These are phyloP conservation scores for Pichia sp. DNA, from an alignment of 1,139 yeast genomes.

Conservation along the genomic window DNA sequence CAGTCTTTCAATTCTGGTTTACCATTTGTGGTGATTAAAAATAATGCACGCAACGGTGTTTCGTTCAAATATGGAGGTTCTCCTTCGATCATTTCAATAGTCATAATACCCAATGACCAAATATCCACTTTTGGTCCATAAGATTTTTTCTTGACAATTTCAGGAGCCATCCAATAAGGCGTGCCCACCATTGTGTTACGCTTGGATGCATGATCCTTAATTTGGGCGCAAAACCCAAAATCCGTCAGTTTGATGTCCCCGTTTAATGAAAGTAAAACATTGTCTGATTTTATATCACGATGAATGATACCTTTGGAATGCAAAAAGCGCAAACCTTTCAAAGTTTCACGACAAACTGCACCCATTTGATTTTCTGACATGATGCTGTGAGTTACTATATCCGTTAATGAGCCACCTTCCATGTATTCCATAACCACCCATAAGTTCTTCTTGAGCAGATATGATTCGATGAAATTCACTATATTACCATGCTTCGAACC, in stretches of 20 bases:
- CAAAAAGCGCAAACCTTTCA: conserved; percentile 75
- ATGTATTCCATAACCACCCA: conserved; percentile 98
- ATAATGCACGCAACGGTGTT: conserved; percentile 86
- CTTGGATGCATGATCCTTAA: conserved; percentile 75
- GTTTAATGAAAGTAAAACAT: conserved; percentile 67
- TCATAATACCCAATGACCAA: conserved; percentile 97
- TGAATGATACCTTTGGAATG: conserved; percentile 94
- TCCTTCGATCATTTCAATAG: conserved; percentile 97
- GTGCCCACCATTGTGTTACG: conserved; percentile 99
- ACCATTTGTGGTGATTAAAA: conserved; percentile 91
- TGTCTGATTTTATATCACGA: conserved; percentile 93
- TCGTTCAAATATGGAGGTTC: conserved; percentile 97
- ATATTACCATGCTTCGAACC: conserved; percentile 86
- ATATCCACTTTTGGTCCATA: conserved; percentile 97
- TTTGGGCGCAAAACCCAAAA: conserved; percentile 93
- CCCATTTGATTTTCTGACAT: conserved; percentile 98
- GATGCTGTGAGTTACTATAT: conserved; percentile 88
- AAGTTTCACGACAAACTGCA: conserved; percentile 87
- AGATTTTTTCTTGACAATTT: conserved; percentile 86
- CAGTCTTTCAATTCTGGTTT: conserved; percentile 91
- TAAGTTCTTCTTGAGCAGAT: conserved; percentile 61
- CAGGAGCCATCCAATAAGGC: conserved; percentile 99
- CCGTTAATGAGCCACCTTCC: conserved; percentile 97
- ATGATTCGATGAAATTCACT: conserved; percentile 87
- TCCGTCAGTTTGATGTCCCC: conserved; percentile 91